Base-by-base conservation (phyloP, 208 protist species). In the Porcisia hertigi region DNA sequence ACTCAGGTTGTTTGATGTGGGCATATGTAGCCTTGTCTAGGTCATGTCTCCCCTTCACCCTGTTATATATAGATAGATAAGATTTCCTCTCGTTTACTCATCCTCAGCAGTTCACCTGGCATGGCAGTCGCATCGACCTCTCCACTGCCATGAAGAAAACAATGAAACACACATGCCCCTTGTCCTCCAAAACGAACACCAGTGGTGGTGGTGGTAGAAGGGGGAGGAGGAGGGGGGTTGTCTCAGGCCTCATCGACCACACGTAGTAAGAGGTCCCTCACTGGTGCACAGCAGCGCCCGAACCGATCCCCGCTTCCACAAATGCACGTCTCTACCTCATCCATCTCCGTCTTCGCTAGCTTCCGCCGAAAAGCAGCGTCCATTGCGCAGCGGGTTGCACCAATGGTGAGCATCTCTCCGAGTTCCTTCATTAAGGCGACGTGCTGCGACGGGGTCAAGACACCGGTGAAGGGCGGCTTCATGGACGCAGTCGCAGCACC, bases 221-320 rank as follows among this genome's bases (percentile, higher is more conserved):
- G 45, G 45, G 45, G 45, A 49, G 59, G 34, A 20, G 34, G 34
- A 23, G 12, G 8, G 41, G 4, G 0, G 11, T 36, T 9, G 9
- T 30, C 41, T 64, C 18, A 39, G 6, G 39, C n/a, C 63, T 34
- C 18, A 11, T 54, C 2, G 0, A 77, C 16, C 69, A 81, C 43
- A 2, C 58, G 54, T 39, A 70, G 66, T 65, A 93, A 73, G 53
- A 71, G 63, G 9, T 78, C 81, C 55, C 83, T 88, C 7, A 93
- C 75, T 6, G 79, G 20, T 47, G 41, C 77, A 53, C 89, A 93
- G 73, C 89, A 93, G 20, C 65, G 71, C 12, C 62, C 72, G 71
- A 90, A 93, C 39, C 55, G 72, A 39, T 81, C 81, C 18, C 79
- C 83, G 55, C 89, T 91, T 0, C 86, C 86, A 75, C 89, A 93